Conservation (phyloP, 129 eudicot species). For the carrot (Daucus carota) region DNA sequence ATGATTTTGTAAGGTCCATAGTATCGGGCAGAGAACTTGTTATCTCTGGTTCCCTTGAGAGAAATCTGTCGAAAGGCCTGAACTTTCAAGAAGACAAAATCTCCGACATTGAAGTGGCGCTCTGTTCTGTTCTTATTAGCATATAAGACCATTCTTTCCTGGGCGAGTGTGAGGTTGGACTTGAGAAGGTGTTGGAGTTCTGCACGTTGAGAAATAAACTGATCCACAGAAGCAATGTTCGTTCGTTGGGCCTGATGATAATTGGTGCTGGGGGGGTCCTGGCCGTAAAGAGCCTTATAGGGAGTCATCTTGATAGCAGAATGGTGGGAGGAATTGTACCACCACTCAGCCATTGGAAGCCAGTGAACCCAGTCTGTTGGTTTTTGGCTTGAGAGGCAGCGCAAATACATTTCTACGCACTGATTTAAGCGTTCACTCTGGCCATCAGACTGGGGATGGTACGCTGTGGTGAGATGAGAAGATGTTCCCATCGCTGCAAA, state of each 20-base stretch:
- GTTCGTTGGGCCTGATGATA: neutral
- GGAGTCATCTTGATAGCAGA: neutral
- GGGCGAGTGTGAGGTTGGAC: no score
- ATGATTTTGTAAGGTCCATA: neutral
- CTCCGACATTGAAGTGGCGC: neutral
- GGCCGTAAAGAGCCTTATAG: neutral
- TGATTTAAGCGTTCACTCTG: neutral
- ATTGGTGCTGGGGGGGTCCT: neutral
- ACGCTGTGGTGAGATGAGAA: neutral
- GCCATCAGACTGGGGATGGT: no score
- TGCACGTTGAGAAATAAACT: neutral
- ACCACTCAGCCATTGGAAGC: neutral
- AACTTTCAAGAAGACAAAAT: neutral
- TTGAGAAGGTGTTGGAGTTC: no score
- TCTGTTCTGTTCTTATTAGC: no score
- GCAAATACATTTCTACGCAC: neutral
- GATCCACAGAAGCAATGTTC: neutral
- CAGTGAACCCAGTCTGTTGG: neutral
- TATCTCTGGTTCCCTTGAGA: neutral
- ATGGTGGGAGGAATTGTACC: neutral
- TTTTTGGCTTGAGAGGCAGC: neutral
- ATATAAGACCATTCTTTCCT: no score
- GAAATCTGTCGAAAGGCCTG: neutral
- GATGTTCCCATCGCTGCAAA: neutral
- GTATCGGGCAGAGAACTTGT: neutral